Evolutionary conservation across 768 basidiomycete species (phyloP).

Genomic region (Termitomyces sp.): DNA sequence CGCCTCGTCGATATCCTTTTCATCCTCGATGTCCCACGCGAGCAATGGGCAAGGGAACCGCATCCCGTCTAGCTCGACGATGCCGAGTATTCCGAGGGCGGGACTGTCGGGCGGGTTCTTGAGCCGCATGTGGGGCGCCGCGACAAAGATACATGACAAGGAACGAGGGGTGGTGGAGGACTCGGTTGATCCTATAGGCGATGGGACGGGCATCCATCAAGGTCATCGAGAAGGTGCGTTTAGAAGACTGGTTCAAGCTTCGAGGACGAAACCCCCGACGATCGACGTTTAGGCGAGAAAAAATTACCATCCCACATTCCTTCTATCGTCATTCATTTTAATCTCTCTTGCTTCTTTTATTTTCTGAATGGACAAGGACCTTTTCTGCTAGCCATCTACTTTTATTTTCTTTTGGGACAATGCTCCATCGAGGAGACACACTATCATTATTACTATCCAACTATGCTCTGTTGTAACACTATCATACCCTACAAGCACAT

Average conservation of each 20-base stretch:
- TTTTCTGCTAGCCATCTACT: conserved; percentile 23
- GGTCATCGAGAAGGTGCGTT: conserved; percentile 24
- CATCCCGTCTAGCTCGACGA: conserved; percentile 33
- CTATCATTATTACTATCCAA: conserved; percentile 19
- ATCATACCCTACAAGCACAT: neutral
- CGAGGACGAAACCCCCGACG: conserved; percentile 18
- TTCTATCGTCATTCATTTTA: conserved; percentile 9
- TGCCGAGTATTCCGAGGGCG: conserved; percentile 30
- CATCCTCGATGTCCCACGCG: neutral
- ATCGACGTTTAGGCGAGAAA: conserved; percentile 13
- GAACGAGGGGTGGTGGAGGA: conserved; percentile 13
- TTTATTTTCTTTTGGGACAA: conserved; percentile 4
- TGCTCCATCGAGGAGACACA: conserved; percentile 7
- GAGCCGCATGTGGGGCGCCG: conserved; percentile 74
- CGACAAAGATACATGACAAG: conserved; percentile 29
- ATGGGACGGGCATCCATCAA: conserved; percentile 15
- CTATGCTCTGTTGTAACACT: conserved; percentile 16
- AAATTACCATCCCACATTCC: neutral
- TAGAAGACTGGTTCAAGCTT: conserved; percentile 27
- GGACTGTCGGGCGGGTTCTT: conserved; percentile 48
- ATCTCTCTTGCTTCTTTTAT: conserved; percentile 11
- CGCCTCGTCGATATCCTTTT: conserved; percentile 20
- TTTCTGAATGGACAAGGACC: neutral
- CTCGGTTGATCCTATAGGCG: conserved; percentile 9
- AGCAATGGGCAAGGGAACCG: conserved; percentile 2